These are phyloP conservation scores for Ophiostoma ulmi DNA, from an alignment of 2,329 filamentous ascomycete species.

Conservation along the genomic window DNA sequence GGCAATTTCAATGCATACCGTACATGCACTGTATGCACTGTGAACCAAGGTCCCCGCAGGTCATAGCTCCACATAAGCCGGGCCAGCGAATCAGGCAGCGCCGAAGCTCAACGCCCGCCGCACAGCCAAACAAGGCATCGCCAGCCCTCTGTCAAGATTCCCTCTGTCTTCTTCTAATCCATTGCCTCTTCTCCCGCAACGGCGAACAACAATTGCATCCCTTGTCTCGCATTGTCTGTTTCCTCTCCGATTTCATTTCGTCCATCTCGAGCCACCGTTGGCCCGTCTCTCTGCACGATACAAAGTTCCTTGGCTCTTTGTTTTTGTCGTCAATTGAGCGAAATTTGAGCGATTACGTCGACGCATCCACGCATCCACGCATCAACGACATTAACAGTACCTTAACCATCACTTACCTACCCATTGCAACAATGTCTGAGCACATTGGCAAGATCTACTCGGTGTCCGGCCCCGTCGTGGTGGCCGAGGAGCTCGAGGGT, in stretches of 20 bases:
- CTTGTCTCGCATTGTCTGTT: conserved; percentile 2
- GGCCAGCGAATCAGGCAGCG: conserved; percentile 22
- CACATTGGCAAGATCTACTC: conserved; percentile 31
- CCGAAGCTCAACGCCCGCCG: conserved; percentile 24
- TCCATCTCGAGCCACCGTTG: neutral
- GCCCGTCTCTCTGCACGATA: neutral
- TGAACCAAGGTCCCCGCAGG: conserved; percentile 20
- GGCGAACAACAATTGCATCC: conserved; percentile 7
- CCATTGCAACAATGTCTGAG: conserved; percentile 22
- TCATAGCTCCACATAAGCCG: conserved; percentile 17
- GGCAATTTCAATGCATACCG: conserved; percentile 24
- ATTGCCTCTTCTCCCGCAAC: neutral
- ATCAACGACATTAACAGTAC: neutral
- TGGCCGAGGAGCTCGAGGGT: conserved; percentile 97
- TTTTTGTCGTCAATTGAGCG: conserved; percentile 9
- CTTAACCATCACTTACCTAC: neutral
- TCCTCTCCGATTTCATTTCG: neutral
- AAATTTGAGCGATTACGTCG: conserved; percentile 5
- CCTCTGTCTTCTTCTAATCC: neutral
- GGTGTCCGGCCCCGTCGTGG: conserved; percentile 65
- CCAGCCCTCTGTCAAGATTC: conserved; percentile 16
- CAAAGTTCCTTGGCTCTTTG: neutral
- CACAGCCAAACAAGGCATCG: conserved; percentile 13
- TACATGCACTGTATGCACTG: conserved; percentile 20
- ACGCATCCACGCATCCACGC: neutral